These are phyloP conservation scores for Phytophthora pluvialis DNA, from an alignment of 352 stramenopile genomes.

Conservation along the genomic window DNA sequence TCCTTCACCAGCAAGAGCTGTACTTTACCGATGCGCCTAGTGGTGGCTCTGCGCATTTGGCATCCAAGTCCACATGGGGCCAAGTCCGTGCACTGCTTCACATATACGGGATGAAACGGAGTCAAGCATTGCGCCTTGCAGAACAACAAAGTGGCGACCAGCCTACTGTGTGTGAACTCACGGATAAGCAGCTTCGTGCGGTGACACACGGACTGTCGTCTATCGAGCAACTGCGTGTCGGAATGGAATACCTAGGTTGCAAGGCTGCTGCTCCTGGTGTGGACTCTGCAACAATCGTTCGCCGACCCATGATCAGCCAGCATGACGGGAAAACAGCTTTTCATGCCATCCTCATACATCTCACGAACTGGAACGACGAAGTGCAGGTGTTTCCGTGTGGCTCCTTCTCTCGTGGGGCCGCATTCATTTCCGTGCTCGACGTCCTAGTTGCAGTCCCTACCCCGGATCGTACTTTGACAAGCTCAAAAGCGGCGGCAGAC, in stretches of 20 bases:
- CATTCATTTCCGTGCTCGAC: conserved; percentile 77
- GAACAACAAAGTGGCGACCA: conserved; percentile 18
- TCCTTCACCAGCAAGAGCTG: conserved; percentile 69
- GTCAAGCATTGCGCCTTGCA: conserved; percentile 41
- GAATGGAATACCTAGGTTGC: conserved; percentile 41
- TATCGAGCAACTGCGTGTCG: conserved; percentile 41
- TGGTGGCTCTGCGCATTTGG: background rate
- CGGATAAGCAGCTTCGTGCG: conserved; percentile 33
- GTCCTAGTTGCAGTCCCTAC: conserved; percentile 55
- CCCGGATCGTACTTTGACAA: background rate
- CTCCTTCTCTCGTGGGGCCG: conserved; percentile 71
- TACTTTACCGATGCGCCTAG: conserved; percentile 50
- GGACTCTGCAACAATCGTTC: conserved; percentile 7
- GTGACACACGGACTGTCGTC: conserved; percentile 30
- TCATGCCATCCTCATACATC: conserved; percentile 60
- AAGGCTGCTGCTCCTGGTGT: background rate
- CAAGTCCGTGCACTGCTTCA: conserved; percentile 46
- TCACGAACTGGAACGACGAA: conserved; percentile 56
- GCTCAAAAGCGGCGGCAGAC: conserved; percentile 3
- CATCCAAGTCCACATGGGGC: conserved; percentile 48
- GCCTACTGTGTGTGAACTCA: conserved; percentile 19
- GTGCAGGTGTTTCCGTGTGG: conserved; percentile 76
- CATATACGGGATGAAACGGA: conserved; percentile 60
- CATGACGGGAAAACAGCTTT: conserved; percentile 74
- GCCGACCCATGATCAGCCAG: conserved; percentile 57